Evolutionary conservation across 192 early-diverging fungal species (phyloP).

Genomic region (Podila verticillata): DNA sequence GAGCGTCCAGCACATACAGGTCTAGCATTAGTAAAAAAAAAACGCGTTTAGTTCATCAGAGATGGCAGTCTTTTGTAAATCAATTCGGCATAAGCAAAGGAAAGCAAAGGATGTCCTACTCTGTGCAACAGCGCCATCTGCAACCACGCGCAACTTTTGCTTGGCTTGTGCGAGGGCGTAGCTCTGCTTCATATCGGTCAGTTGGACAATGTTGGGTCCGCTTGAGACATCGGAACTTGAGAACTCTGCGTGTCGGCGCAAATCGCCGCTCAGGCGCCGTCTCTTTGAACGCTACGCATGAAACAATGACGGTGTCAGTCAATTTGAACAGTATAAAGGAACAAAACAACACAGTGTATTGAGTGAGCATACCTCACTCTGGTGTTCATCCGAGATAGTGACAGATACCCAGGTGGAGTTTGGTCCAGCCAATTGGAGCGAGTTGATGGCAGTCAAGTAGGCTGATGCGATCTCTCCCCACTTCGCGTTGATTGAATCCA

Average conservation of each 20-base stretch:
- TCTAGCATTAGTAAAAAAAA: constrained; percentile 13
- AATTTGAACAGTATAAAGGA: no score
- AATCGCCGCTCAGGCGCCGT: neutral
- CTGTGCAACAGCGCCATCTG: neutral
- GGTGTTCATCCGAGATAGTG: neutral
- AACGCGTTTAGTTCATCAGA: neutral
- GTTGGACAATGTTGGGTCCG: constrained; percentile 17
- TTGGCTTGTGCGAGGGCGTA: constrained; percentile 29
- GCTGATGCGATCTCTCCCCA: constrained; percentile 8
- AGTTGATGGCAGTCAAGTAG: constrained; percentile 36
- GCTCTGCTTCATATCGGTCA: constrained; percentile 20
- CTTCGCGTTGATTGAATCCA: constrained; percentile 7
- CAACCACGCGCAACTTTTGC: neutral
- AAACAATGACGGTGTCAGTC: neutral
- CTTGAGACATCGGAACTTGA: neutral
- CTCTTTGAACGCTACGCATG: constrained; percentile 12
- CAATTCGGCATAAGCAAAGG: neutral
- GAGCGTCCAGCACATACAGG: constrained; percentile 5
- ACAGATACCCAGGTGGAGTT: constrained; percentile 29
- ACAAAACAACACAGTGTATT: no score
- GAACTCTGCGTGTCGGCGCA: neutral
- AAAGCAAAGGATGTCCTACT: neutral
- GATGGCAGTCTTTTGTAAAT: neutral
- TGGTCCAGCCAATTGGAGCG: constrained; percentile 28
- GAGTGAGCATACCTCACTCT: constrained; percentile 12